Percentiles rank a stretch among this genome's conserved stretches.
Conservation (phyloP, 2,329 filamentous ascomycete species). For the Diaporthe destruens region DNA sequence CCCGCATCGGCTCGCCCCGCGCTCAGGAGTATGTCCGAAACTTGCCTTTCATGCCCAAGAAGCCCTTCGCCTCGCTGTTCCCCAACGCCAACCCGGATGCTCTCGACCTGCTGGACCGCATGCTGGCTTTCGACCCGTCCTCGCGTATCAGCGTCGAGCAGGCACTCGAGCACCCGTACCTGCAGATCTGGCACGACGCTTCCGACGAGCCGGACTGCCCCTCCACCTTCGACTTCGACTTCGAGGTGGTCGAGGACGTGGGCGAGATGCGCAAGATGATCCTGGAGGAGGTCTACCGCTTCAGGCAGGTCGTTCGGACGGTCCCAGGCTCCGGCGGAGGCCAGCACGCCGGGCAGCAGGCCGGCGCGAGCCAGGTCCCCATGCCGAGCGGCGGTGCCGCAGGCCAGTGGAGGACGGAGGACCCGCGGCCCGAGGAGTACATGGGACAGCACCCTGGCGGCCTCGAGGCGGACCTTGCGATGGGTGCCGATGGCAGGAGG, state of each 20-base stretch:
- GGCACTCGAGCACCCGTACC: conserved; percentile 94
- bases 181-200: conserved; percentile 98
- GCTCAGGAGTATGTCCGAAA: conserved; percentile 99
- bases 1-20: conserved; percentile 92
- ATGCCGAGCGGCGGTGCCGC: conserved; percentile 60
- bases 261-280: conserved; percentile 97
- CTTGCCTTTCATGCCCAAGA: conserved; percentile 93
- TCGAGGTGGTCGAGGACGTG: conserved; percentile 97
- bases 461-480: conserved; percentile 71
- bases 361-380: conserved; percentile 60
- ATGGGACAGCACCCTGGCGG: conserved; percentile 58
- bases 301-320: conserved; percentile 75
- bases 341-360: conserved; percentile 49
- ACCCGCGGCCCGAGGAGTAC: conserved; percentile 72
- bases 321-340: conserved; percentile 54
- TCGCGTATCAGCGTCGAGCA: conserved; percentile 94
- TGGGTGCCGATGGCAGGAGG: conserved; percentile 66
- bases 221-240: conserved; percentile 96
- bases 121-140: conserved; percentile 97
- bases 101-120: conserved; percentile 93
- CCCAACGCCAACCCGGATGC: conserved; percentile 95
- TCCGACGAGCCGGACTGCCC: conserved; percentile 96
- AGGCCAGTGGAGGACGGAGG: conserved; percentile 69
- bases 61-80: conserved; percentile 89
- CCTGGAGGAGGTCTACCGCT: conserved; percentile 89